These are phyloP conservation scores for Eucommia ulmoides DNA, from an alignment of 257 asterid species.

Conservation along the genomic window DNA sequence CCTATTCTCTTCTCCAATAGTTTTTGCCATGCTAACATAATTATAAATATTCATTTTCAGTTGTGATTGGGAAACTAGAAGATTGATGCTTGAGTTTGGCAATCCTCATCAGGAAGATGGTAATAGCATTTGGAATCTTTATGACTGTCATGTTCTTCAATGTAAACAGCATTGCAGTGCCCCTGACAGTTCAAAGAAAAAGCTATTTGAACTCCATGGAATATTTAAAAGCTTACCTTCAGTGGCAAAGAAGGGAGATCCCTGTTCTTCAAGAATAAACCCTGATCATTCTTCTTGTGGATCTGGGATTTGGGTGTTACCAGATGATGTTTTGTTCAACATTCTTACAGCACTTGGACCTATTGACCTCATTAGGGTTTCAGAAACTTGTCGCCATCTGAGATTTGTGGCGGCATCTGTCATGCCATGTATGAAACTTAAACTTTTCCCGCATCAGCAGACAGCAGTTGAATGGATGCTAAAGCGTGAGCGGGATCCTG, in stretches of 20 bases:
- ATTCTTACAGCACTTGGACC: conserved; percentile 51
- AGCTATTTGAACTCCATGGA: conserved; percentile 84
- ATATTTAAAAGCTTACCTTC: conserved; percentile 73
- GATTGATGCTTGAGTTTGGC: conserved; percentile 27
- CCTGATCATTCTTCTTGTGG: conserved; percentile 38
- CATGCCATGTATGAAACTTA: conserved; percentile 94
- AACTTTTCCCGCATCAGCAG: conserved; percentile 89
- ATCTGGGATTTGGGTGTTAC: conserved; percentile 54
- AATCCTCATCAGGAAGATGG: conserved; percentile 27
- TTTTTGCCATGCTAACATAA: no score
- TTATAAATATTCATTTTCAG: conserved; percentile 40
- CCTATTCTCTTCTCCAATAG: no score
- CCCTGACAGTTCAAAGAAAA: conserved; percentile 49
- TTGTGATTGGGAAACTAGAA: conserved; percentile 86
- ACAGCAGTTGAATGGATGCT: conserved; percentile 98
- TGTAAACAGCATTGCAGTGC: conserved; percentile 51
- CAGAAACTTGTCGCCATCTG: conserved; percentile 72
- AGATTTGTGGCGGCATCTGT: conserved; percentile 61
- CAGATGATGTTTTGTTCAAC: conserved; percentile 65
- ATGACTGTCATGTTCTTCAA: conserved; percentile 70
- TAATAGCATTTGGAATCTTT: conserved; percentile 43
- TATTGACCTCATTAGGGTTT: conserved; percentile 54
- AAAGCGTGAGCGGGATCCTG: conserved; percentile 58
- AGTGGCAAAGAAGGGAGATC: conserved; percentile 35
- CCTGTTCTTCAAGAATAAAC: conserved; percentile 29